Conservation (phyloP, 331 rosid species). For the Spiraea crenata region DNA sequence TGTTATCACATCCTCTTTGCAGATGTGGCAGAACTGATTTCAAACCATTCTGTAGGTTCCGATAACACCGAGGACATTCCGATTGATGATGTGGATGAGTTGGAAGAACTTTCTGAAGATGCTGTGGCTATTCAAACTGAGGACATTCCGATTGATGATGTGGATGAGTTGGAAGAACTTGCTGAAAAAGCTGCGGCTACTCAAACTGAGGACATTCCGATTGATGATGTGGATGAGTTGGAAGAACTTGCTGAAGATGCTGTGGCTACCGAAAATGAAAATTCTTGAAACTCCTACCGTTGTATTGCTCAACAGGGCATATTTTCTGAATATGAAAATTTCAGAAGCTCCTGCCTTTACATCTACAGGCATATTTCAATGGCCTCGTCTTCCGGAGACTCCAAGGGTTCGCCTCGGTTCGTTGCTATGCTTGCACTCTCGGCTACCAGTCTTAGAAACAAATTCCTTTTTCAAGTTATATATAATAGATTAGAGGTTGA, state of each 20-base stretch:
- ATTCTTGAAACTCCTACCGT: conserved; percentile 23
- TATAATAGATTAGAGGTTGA: too few relatives aligned
- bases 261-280: conserved; percentile 28
- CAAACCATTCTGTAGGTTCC: conserved; percentile 36
- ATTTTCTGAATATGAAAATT: neutral
- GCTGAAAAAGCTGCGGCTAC: conserved; percentile 35
- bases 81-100: conserved; percentile 72
- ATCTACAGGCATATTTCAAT: too few relatives aligned
- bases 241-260: conserved; percentile 40
- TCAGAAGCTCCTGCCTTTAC: too few relatives aligned
- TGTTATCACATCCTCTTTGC: neutral
- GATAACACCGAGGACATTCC: conserved; percentile 67
- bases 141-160: conserved; percentile 2
- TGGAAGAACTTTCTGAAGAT: conserved; percentile 37
- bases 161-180: conserved; percentile 48
- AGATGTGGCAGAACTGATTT: conserved; percentile 8
- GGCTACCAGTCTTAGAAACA: too few relatives aligned
- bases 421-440: too few relatives aligned
- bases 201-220: conserved; percentile 3
- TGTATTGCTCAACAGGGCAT: neutral
- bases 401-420: too few relatives aligned
- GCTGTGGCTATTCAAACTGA: conserved; percentile 32
- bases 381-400: too few relatives aligned
- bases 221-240: conserved; percentile 39
- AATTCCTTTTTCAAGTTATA: too few relatives aligned